Evolutionary conservation across 1,284 basidiomycete species (phyloP).

Genomic region (Flammula alnicola): DNA sequence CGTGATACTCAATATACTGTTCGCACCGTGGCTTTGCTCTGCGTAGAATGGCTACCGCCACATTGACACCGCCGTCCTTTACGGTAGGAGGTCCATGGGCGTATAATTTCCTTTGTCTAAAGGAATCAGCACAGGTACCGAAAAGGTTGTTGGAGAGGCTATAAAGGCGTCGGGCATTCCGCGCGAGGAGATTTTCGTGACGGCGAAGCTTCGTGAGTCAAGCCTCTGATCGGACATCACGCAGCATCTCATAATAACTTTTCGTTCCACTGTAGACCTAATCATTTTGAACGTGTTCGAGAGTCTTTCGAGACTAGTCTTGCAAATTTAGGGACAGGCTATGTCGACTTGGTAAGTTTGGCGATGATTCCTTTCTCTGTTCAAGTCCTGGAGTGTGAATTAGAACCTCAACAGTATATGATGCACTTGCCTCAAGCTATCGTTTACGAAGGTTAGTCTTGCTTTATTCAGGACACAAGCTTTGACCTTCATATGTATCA

Average conservation of each 20-base stretch:
- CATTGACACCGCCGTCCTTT: conserved; percentile 38
- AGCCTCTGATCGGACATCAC: background rate
- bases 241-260: conserved; percentile 38
- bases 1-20: background rate
- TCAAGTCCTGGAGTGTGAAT: conserved; percentile 38
- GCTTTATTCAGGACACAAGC: background rate
- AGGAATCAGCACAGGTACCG: conserved; percentile 42
- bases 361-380: conserved; percentile 46
- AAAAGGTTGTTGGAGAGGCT: conserved; percentile 51
- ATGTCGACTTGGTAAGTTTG: conserved; percentile 70
- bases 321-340: conserved; percentile 70
- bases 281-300: conserved; percentile 60
- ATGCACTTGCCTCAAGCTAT: conserved; percentile 63
- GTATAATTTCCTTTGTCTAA: background rate
- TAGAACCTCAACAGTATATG: conserved; percentile 59
- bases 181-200: conserved; percentile 54
- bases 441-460: conserved; percentile 16
- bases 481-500: too few relatives aligned
- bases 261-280: conserved; percentile 37
- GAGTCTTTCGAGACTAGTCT: conserved; percentile 77
- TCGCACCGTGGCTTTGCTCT: too few relatives aligned
- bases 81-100: conserved; percentile 26
- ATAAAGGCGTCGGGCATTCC: conserved; percentile 49
- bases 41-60: conserved; percentile 41
- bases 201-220: conserved; percentile 48